A percentile compares a stretch with the other conserved stretches of the same genome.
phyloP scores from a whole-genome alignment of 768 basidiomycete species.

The Dictyophora rubrovolvata region DNA sequence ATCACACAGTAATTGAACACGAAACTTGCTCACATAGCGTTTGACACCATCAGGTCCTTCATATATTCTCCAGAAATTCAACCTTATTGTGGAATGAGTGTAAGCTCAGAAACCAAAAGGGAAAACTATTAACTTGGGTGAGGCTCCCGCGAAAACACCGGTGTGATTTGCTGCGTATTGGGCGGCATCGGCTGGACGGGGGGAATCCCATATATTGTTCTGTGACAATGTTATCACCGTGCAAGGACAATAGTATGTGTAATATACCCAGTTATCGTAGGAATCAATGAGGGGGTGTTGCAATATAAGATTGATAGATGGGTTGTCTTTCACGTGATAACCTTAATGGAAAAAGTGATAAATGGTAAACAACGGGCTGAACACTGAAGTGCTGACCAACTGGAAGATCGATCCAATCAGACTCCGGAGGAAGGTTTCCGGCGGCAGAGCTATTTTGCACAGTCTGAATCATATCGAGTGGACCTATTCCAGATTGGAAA shows the following conservation, averaged over 20 bases:
- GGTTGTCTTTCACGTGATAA: slow-evolving; percentile 42
- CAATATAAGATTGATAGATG: slow-evolving; percentile 56
- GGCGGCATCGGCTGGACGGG: slow-evolving; percentile 43
- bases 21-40: slow-evolving; percentile 32
- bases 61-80: slow-evolving; percentile 54
- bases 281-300: slow-evolving; percentile 52
- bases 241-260: background rate
- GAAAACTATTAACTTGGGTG: slow-evolving; percentile 32
- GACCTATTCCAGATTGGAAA: slow-evolving; percentile 54
- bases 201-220: slow-evolving; percentile 37
- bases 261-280: slow-evolving; percentile 52
- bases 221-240: background rate
- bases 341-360: background rate
- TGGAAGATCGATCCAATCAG: slow-evolving; percentile 48
- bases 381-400: slow-evolving; percentile 35
- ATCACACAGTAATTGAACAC: background rate
- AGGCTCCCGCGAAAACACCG: slow-evolving; percentile 47
- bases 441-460: slow-evolving; percentile 41
- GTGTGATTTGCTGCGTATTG: slow-evolving; percentile 43
- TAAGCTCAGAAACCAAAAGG: background rate
- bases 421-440: slow-evolving; percentile 35
- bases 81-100: background rate
- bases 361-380: background rate
- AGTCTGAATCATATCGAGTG: slow-evolving; percentile 43
- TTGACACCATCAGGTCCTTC: slow-evolving; percentile 34